Conservation (phyloP, 352 stramenopile genomes). For the Pythium volutum region DNA sequence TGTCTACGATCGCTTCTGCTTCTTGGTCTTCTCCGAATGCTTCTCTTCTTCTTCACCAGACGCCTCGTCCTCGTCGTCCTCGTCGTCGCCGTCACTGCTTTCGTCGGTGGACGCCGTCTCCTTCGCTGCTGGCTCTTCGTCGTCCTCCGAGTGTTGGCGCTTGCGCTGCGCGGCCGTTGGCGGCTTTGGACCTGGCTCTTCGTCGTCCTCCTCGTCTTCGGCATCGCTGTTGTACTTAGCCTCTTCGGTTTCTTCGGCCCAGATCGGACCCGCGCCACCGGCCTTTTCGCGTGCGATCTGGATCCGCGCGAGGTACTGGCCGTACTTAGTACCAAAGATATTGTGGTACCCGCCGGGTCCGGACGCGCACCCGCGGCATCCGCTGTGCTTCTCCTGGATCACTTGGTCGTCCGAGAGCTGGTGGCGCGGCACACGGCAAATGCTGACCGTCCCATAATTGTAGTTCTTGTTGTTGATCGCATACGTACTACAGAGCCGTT, state of each 20-base stretch:
- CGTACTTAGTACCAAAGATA: conserved; percentile 99
- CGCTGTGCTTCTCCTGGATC: conserved; percentile 93
- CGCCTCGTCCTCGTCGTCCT: conserved; percentile 6
- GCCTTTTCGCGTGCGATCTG: conserved; percentile 91
- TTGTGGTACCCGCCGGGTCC: conserved; percentile 93
- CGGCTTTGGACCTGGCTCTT: conserved; percentile 31
- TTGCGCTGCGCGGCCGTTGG: conserved; percentile 22
- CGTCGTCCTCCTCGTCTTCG: conserved; percentile 39
- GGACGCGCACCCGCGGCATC: conserved; percentile 96
- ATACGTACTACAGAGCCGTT: conserved; percentile 97
- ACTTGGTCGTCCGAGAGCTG: conserved; percentile 90
- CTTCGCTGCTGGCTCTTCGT: background rate
- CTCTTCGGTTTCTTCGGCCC: conserved; percentile 65
- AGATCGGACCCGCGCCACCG: conserved; percentile 34
- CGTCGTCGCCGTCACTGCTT: conserved; percentile 17
- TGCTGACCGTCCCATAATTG: conserved; percentile 98
- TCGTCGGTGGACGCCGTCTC: conserved; percentile 16
- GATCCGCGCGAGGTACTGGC: conserved; percentile 96
- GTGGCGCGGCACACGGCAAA: conserved; percentile 96
- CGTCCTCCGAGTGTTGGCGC: conserved; percentile 20
- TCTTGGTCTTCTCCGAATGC: conserved; percentile 24
- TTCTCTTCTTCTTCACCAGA: conserved; percentile 21
- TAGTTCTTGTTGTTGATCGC: conserved; percentile 99
- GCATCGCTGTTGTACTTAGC: conserved; percentile 46
- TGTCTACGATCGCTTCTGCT: conserved; percentile 25